Percentiles rank a stretch among this genome's conserved stretches.
phyloP scores from a whole-genome alignment of 371 early-diverging fungal genomes.

The Mucor mucedo region DNA sequence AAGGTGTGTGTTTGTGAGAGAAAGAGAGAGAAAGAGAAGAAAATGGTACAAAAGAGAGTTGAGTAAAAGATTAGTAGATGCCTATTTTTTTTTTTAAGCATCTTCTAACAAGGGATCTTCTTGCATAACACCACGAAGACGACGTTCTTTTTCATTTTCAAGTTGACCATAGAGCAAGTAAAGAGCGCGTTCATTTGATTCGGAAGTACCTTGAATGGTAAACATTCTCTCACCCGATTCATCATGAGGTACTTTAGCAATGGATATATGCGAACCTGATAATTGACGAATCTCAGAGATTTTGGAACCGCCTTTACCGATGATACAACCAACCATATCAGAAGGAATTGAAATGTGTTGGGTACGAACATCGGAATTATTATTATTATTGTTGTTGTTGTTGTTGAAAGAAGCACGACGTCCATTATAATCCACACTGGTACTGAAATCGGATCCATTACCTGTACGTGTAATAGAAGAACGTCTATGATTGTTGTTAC shows the following conservation, averaged over 20 bases:
- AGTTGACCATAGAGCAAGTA: slow-evolving; percentile 87
- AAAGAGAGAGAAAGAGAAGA: neutral
- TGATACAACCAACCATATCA: slow-evolving; percentile 94
- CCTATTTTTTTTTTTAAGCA: slow-evolving; percentile 21
- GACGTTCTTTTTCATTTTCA: slow-evolving; percentile 85
- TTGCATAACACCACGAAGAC: slow-evolving; percentile 52
- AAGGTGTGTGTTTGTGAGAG: neutral
- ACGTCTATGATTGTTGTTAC: too few species aligned
- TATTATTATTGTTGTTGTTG: too few species aligned
- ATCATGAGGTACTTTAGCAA: slow-evolving; percentile 81
- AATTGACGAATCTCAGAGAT: slow-evolving; percentile 90
- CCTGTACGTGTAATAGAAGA: slow-evolving; percentile 65
- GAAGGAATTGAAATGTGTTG: slow-evolving; percentile 89
- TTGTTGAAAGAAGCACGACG: slow-evolving; percentile 1
- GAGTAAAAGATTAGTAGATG: neutral
- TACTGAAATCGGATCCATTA: slow-evolving; percentile 52
- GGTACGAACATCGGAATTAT: slow-evolving; percentile 58
- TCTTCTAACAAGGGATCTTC: slow-evolving; percentile 45
- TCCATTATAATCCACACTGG: slow-evolving; percentile 12
- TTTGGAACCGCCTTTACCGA: slow-evolving; percentile 88
- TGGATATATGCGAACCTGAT: slow-evolving; percentile 86
- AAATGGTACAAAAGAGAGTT: slow-evolving; percentile 10
- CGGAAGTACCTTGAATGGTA: slow-evolving; percentile 86
- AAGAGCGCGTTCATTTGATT: slow-evolving; percentile 87
- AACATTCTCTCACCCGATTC: slow-evolving; percentile 84